Percentiles rank a stretch among this genome's conserved stretches.
phyloP scores from a whole-genome alignment of 768 basidiomycete genomes.

The Cystoderma amianthinum region DNA sequence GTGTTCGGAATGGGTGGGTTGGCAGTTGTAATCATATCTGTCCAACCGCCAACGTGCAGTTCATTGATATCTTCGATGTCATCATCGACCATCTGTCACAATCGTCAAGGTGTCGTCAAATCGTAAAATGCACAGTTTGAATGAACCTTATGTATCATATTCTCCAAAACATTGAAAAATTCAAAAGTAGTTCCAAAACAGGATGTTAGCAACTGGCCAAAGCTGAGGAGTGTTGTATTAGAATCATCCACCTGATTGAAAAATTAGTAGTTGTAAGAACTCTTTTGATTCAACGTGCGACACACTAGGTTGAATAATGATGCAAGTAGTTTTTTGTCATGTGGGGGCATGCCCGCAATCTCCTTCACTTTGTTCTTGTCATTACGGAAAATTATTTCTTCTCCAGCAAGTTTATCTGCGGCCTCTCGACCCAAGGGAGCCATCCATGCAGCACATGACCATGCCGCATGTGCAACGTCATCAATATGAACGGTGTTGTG shows the following conservation, averaged over 20 bases:
- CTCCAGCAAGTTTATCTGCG: conserved; percentile 61
- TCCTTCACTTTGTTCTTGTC: conserved; percentile 63
- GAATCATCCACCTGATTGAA: conserved; percentile 63
- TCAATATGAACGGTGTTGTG: conserved; percentile 73
- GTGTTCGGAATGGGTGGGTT: conserved; percentile 67
- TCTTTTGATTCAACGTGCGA: too few species aligned
- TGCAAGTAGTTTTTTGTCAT: conserved; percentile 52
- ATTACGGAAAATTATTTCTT: conserved; percentile 58
- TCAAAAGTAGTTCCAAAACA: conserved; percentile 78
- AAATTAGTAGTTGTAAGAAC: conserved; percentile 3
- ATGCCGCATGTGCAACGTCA: conserved; percentile 72
- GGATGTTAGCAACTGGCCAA: conserved; percentile 59
- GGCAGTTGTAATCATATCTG: conserved; percentile 68
- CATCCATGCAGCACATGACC: conserved; percentile 78
- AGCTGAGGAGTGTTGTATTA: conserved; percentile 58
- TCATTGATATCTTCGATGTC: conserved; percentile 78
- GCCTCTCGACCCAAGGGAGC: conserved; percentile 51
- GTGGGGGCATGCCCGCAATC: conserved; percentile 53
- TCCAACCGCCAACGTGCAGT: conserved; percentile 77
- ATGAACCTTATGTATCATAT: conserved; percentile 57
- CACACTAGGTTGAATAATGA: conserved; percentile 84
- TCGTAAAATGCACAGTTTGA: too few species aligned
- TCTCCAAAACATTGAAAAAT: conserved; percentile 69
- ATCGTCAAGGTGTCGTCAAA: too few species aligned
- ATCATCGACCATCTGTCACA: conserved; percentile 56